Percentiles rank a stretch among this genome's conserved stretches.
Conservation (phyloP, 2,329 filamentous ascomycete species). For the Aschersonia sp. region DNA sequence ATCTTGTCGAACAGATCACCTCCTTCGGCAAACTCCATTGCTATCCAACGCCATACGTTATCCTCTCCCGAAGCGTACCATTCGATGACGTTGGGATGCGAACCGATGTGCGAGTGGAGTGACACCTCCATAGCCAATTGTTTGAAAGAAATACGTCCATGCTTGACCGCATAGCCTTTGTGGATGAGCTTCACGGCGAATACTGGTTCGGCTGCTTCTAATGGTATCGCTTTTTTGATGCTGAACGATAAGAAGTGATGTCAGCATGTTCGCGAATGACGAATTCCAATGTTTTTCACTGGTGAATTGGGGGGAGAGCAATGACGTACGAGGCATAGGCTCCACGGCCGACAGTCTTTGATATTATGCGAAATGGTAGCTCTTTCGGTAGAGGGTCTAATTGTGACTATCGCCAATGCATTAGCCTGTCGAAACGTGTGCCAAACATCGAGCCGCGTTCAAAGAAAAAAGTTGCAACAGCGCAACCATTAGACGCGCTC, state of each 20-base stretch:
- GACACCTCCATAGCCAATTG: conserved; percentile 88
- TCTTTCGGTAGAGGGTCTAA: conserved; percentile 71
- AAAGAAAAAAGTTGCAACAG: not conserved
- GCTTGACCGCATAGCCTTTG: conserved; percentile 82
- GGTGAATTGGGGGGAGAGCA: not conserved
- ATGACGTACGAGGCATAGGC: conserved; percentile 81
- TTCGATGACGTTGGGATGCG: conserved; percentile 86
- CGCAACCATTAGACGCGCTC: not conserved
- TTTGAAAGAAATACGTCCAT: conserved; percentile 77
- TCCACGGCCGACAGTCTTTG: conserved; percentile 89
- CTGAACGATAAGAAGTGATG: conserved; percentile 25
- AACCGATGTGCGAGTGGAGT: conserved; percentile 75
- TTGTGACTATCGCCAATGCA: conserved; percentile 49
- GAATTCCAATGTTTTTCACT: not conserved
- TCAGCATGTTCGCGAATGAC: not conserved
- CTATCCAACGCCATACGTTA: conserved; percentile 83
- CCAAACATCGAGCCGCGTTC: not conserved
- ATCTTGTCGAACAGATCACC: conserved; percentile 99
- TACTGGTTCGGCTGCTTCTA: conserved; percentile 53
- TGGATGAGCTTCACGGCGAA: conserved; percentile 99
- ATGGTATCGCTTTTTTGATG: conserved; percentile 83
- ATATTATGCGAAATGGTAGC: conserved; percentile 86
- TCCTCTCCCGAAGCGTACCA: conserved; percentile 87
- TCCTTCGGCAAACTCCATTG: conserved; percentile 92
- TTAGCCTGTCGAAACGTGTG: not conserved